Conservation (phyloP, 2,329 filamentous ascomycete genomes). For the Microdochium paspali region DNA sequence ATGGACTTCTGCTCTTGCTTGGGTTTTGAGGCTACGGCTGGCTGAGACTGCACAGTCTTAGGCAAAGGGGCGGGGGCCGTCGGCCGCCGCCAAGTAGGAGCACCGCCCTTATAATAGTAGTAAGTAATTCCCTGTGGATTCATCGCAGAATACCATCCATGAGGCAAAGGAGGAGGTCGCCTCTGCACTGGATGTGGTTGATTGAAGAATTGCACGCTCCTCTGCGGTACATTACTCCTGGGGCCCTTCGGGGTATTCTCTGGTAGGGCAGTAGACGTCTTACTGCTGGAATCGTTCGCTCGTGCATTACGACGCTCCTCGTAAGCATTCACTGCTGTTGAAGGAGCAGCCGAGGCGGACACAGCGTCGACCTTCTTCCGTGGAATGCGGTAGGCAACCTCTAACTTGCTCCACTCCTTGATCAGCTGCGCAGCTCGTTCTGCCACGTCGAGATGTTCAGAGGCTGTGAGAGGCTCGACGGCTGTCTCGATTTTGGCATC, state of each 20-base stretch:
- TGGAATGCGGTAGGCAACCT: slow-evolving; percentile 87
- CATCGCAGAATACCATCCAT: slow-evolving; percentile 77
- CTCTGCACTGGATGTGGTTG: slow-evolving; percentile 36
- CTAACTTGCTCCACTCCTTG: slow-evolving; percentile 79
- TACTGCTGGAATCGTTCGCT: slow-evolving; percentile 23
- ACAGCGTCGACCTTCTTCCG: slow-evolving; percentile 76
- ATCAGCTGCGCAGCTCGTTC: slow-evolving; percentile 62
- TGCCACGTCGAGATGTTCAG: slow-evolving; percentile 66
- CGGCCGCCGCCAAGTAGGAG: slow-evolving; percentile 75
- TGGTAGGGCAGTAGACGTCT: slow-evolving; percentile 31
- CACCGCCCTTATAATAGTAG: slow-evolving; percentile 73
- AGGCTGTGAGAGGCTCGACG: slow-evolving; percentile 57
- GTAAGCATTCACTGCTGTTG: slow-evolving; percentile 42
- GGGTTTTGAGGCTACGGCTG: slow-evolving; percentile 56
- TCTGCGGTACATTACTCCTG: slow-evolving; percentile 49
- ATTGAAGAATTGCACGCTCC: slow-evolving; percentile 41
- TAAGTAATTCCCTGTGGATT: slow-evolving; percentile 66
- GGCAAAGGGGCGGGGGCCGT: slow-evolving; percentile 55
- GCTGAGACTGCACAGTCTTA: slow-evolving; percentile 35
- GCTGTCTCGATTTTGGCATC: slow-evolving; percentile 90
- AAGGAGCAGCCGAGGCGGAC: slow-evolving; percentile 27
- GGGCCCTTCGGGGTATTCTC: slow-evolving; percentile 47
- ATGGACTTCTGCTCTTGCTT: slow-evolving; percentile 60
- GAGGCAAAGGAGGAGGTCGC: slow-evolving; percentile 48
- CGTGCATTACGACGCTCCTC: slow-evolving; percentile 59